Percentiles rank a stretch among this genome's conserved stretches.
These are phyloP conservation scores for Candida frijolesensis DNA, from an alignment of 1,139 yeast genomes.

Conservation along the genomic window DNA sequence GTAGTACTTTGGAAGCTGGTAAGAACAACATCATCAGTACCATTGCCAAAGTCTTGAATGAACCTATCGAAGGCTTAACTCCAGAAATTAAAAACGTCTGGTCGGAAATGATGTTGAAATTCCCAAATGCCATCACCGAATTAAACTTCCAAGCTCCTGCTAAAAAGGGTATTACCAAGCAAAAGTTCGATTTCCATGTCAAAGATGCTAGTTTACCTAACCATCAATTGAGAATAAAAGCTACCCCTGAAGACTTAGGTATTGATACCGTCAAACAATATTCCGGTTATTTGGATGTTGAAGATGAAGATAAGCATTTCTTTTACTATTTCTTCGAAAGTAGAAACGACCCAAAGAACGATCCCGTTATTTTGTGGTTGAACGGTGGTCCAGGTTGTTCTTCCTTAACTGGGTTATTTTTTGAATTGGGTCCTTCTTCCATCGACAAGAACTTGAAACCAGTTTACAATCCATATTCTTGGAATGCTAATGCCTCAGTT, in stretches of 20 bases:
- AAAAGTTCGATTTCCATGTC: conserved; percentile 61
- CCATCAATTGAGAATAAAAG: conserved; percentile 64
- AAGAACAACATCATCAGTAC: conserved; percentile 25
- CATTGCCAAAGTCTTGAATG: conserved; percentile 43
- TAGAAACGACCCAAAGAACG: conserved; percentile 47
- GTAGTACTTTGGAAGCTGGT: conserved; percentile 21
- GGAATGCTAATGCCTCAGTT: conserved; percentile 49
- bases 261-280: conserved; percentile 80
- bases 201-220: conserved; percentile 46
- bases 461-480: conserved; percentile 39
- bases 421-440: conserved; percentile 46
- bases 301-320: conserved; percentile 78
- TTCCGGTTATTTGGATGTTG: conserved; percentile 85
- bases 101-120: conserved; percentile 61
- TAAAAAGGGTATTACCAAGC: conserved; percentile 33
- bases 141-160: conserved; percentile 55
- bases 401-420: conserved; percentile 45
- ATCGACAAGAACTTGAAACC: conserved; percentile 40
- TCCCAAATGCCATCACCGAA: conserved; percentile 53
- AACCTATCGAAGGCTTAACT: conserved; percentile 49
- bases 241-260: conserved; percentile 62
- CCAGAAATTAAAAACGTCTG: conserved; percentile 54
- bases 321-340: conserved; percentile 50
- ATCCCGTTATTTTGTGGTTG: conserved; percentile 48
- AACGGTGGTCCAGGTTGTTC: conserved; percentile 53